Base-by-base conservation (phyloP, 2,329 filamentous ascomycete species). In the Aspergillus luchuensis region DNA sequence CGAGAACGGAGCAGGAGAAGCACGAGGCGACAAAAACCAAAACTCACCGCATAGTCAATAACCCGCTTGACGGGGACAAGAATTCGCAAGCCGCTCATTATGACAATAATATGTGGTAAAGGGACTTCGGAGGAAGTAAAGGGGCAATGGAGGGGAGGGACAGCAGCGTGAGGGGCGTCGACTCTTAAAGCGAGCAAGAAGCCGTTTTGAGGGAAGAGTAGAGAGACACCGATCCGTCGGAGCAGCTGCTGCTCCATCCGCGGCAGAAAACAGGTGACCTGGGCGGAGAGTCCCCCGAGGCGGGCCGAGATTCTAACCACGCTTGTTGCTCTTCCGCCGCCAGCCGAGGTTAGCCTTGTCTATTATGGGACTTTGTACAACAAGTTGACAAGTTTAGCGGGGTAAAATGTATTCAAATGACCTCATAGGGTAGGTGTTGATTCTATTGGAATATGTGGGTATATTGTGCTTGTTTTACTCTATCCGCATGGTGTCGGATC, bases 31-130 rank as follows among this genome's bases (percentile, higher is more conserved):
- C 41, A 30, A 36, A 55, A 52, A 61, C 64, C 58, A 60, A 41
- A 60, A 80, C 87, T 74, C 80, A 92, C 90, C 70, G 90, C 89
- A 85, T 91, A 92, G 84, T 93, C 90, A 81, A 93, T 92, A 54
- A 93, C 90, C 86, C 90, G 82, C 82, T 93, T 93, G 51, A 93
- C 82, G 77, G 90, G 90, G 3, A 93, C 90, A 64, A 93, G 84
- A 77, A 93, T 92, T 76, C 89, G 83, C 70, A 92, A 79, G 57
- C 75, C 75, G 57, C 75, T 79, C 80, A 82, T 82, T 67, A 47
- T 78, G 71, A 55, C 39, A 30, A 56, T 5, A 45, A 25, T 57
- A n/a, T 57, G 43, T 23, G 48, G 30, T 57, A 58, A 52, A 50
- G 45, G 47, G 53, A 25, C 11, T 49, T n/a, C 10, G 38, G 21